Evolutionary conservation across 2,329 filamentous ascomycete genomes (phyloP), one percentile per base, ranked within the genome.

Genomic region (Talaromyces sp.): DNA sequence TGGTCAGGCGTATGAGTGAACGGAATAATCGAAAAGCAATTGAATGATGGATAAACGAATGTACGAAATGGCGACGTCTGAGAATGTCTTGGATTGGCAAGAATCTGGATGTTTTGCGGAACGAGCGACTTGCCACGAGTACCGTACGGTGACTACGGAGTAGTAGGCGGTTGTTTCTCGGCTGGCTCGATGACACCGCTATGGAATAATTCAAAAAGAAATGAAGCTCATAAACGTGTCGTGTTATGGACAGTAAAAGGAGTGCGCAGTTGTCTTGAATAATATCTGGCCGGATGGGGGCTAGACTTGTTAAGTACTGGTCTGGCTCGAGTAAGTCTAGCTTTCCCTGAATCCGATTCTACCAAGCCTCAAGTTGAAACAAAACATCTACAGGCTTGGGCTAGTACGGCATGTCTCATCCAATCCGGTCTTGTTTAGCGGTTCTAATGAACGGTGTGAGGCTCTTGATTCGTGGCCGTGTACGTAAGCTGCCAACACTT

Each of bases 111-210:
- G 56, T 40, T 17, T 58, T 58, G 56, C 34, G 56, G 56, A 58
- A 45, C 36, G 56, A 59, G 56, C 34, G 56, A 58, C 56, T 59
- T 43, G 56, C 51, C 51, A 54, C 51, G 29, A 53, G 27, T n/a
- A 5, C 19, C 19, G 25, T 7, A 27, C 27, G 34, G 53, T 56
- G 17, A n/a, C 49, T 19, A 54, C 25, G 27, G 13, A 31, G 25
- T 54, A 31, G 25, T 25, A 19, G 2, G n/a, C 22, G 22, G 22
- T 25, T 25, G 22, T 15, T 49, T 25, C 22, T 17, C 5, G 19
- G n/a, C 29, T 51, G 47, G 53, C 27, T 58, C 19, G 15, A 43
- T 38, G 56, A 19, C 29, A 56, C 29, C 29, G 29, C 29, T 34
- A 2, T 31, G 27, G 8, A 54, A 22, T 34, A 15, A 15, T 19